Evolutionary conservation across 2,329 filamentous ascomycete species (phyloP).

Genomic region (Trichoderma lentiforme): DNA sequence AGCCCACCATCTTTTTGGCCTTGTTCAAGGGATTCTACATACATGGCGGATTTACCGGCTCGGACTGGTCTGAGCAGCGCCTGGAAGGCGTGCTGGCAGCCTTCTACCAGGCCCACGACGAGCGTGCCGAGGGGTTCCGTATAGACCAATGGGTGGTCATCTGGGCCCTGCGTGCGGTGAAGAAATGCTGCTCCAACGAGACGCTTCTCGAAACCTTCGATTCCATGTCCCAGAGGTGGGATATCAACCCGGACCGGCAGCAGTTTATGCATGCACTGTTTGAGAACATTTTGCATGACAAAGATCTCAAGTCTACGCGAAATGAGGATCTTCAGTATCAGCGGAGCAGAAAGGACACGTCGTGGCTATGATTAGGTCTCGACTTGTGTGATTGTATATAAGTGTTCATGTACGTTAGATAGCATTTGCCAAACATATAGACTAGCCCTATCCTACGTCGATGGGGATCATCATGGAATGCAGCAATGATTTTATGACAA

Average conservation of each 20-base stretch:
- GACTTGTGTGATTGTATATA: conserved; percentile 3
- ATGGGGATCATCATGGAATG: neutral
- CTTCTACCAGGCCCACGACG: conserved; percentile 55
- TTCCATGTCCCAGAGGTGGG: conserved; percentile 47
- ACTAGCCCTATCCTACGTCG: neutral
- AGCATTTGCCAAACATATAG: conserved; percentile 3
- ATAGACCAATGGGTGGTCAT: conserved; percentile 60
- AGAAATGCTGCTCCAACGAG: conserved; percentile 52
- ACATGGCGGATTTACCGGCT: conserved; percentile 63
- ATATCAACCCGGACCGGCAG: conserved; percentile 38
- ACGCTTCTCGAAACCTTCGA: conserved; percentile 55
- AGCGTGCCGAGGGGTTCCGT: conserved; percentile 44
- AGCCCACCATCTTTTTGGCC: conserved; percentile 73
- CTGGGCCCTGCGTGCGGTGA: conserved; percentile 62
- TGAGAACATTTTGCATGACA: conserved; percentile 39
- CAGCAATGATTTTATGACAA: conserved; percentile 17
- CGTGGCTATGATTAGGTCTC: conserved; percentile 28
- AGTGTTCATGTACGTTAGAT: neutral
- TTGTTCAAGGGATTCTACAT: conserved; percentile 78
- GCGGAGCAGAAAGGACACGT: conserved; percentile 29
- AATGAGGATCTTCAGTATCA: conserved; percentile 27
- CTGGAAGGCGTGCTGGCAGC: conserved; percentile 66
- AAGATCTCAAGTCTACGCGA: conserved; percentile 30
- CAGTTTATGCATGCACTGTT: conserved; percentile 48
- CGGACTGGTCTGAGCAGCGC: conserved; percentile 69